Conservation (phyloP, 1,284 basidiomycete genomes). For the Leccinum ponderosum region DNA sequence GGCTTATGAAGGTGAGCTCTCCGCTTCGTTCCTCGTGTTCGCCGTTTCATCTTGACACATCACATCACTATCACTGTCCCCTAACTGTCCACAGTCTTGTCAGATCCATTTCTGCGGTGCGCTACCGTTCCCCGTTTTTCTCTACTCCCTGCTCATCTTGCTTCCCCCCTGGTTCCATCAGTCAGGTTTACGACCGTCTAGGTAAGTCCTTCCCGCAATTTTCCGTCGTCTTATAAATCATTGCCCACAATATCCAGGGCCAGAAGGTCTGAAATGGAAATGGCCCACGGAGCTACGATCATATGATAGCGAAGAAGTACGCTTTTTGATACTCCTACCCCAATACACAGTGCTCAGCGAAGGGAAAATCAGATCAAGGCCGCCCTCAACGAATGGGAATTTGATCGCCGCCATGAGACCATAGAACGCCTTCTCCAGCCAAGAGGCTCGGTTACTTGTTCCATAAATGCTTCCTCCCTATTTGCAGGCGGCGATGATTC, state of each 20-base stretch:
- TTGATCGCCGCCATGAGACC: constrained; percentile 44
- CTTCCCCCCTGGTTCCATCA: constrained; percentile 23
- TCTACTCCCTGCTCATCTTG: constrained; percentile 12
- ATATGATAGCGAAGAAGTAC: constrained; percentile 55
- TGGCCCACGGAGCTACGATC: constrained; percentile 45
- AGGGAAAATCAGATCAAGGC: constrained; percentile 44
- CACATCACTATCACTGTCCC: constrained; percentile 8
- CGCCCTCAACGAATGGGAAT: constrained; percentile 44
- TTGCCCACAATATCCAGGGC: constrained; percentile 37
- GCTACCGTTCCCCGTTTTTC: constrained; percentile 16
- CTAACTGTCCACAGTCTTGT: constrained; percentile 53
- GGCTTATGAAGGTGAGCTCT: constrained; percentile 67
- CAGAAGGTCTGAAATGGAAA: constrained; percentile 49
- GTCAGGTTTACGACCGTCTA: constrained; percentile 74
- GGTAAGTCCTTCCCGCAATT: constrained; percentile 41
- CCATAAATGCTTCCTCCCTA: constrained; percentile 50
- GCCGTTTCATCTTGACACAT: constrained; percentile 8
- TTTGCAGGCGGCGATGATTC: constrained; percentile 37
- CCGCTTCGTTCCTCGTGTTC: neutral
- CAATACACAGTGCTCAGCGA: constrained; percentile 20
- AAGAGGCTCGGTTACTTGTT: constrained; percentile 46
- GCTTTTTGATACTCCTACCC: constrained; percentile 21
- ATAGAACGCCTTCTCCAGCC: constrained; percentile 48
- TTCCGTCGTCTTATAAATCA: constrained; percentile 13
- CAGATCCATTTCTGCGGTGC: constrained; percentile 72